A percentile compares a stretch with the other conserved stretches of the same genome.
Conservation (phyloP, 1,284 basidiomycete genomes). For the Pisolithus thermaeus region DNA sequence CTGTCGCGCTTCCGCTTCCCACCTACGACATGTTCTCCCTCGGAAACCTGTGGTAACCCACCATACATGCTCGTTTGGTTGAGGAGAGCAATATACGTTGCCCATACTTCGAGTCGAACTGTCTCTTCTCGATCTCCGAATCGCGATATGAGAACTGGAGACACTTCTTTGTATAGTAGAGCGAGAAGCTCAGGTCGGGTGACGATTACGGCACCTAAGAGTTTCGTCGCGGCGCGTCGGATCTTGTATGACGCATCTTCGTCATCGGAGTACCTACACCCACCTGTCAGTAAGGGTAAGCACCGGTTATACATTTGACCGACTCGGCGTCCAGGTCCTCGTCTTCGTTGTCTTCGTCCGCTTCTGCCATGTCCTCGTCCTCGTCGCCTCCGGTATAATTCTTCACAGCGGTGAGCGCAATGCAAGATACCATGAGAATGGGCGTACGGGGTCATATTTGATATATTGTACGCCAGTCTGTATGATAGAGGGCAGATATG, state of each 20-base stretch:
- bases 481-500: constrained; percentile 66
- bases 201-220: constrained; percentile 78
- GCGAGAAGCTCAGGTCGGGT: constrained; percentile 84
- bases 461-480: constrained; percentile 72
- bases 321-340: constrained; percentile 76
- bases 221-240: constrained; percentile 87
- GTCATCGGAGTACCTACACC: constrained; percentile 85
- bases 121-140: constrained; percentile 96
- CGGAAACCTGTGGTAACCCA: constrained; percentile 47
- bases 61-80: constrained; percentile 80
- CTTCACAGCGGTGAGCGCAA: constrained; percentile 32
- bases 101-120: constrained; percentile 91
- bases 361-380: constrained; percentile 79
- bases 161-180: constrained; percentile 77
- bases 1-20: constrained; percentile 79
- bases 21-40: constrained; percentile 43
- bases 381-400: constrained; percentile 85
- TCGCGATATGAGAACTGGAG: constrained; percentile 82
- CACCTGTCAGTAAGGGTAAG: neutral
- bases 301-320: constrained; percentile 2
- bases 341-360: constrained; percentile 73
- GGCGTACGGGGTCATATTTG: constrained; percentile 88
- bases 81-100: constrained; percentile 77
- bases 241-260: constrained; percentile 99
- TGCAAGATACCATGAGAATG: neutral